phyloP scores from a whole-genome alignment of 495 filamentous ascomycete genomes.

The Antarctomyces pellizariae region DNA sequence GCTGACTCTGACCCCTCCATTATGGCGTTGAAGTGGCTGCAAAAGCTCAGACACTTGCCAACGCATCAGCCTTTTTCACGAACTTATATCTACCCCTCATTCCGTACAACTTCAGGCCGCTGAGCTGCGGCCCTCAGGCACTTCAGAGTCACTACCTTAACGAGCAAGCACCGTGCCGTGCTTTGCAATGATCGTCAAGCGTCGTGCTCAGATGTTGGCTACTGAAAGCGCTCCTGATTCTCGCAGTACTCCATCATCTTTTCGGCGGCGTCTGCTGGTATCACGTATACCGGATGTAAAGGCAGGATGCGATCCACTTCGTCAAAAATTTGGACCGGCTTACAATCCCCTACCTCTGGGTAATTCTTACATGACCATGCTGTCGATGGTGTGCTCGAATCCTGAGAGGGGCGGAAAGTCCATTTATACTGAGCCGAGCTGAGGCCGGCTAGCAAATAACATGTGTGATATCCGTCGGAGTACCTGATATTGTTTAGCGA shows the following conservation, averaged over 20 bases:
- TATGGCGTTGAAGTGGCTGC: too few species aligned
- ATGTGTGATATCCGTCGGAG: slow-evolving; percentile 77
- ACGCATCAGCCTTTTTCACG: too few species aligned
- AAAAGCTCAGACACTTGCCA: too few species aligned
- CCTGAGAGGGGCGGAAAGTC: slow-evolving; percentile 26
- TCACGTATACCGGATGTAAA: slow-evolving; percentile 67
- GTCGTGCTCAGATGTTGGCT: too few species aligned
- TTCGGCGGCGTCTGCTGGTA: slow-evolving; percentile 47
- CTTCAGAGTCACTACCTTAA: too few species aligned
- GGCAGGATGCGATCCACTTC: slow-evolving; percentile 27
- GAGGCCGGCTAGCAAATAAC: slow-evolving; percentile 72
- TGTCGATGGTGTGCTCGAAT: slow-evolving; percentile 8
- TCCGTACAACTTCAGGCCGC: too few species aligned
- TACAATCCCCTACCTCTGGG: slow-evolving; percentile 7
- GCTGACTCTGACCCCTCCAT: too few species aligned
- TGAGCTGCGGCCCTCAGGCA: too few species aligned
- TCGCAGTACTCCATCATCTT: slow-evolving; percentile 39
- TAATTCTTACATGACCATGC: slow-evolving; percentile 7
- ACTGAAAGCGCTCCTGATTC: slow-evolving; percentile 26
- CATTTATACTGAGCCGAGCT: slow-evolving; percentile 61
- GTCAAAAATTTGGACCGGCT: slow-evolving; percentile 24
- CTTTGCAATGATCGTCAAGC: slow-evolving; percentile 1
- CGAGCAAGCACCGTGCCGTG: background rate
- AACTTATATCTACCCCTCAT: too few species aligned
- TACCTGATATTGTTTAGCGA: slow-evolving; percentile 20